Percentiles rank a stretch among this genome's conserved stretches.
Evolutionary conservation across 2,329 filamentous ascomycete genomes (phyloP).

Genomic region (Aspergillus japonicus): DNA sequence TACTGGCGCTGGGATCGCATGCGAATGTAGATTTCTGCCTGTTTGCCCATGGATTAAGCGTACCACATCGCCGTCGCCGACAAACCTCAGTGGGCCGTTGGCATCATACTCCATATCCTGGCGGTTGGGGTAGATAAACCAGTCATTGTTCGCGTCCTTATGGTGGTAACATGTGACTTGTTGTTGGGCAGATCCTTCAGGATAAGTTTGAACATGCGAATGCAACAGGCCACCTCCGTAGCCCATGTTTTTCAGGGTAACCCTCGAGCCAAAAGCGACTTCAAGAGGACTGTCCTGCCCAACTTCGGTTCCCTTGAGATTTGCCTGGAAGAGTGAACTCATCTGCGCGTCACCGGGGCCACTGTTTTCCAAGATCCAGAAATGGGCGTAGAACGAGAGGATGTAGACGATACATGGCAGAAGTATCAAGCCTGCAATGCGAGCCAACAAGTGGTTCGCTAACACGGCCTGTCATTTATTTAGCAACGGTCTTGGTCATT

Average conservation of each 20-base stretch:
- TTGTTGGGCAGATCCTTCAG: conserved; percentile 89
- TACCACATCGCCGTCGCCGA: conserved; percentile 74
- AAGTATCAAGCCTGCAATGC: conserved; percentile 82
- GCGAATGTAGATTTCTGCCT: conserved; percentile 94
- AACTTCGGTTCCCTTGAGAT: conserved; percentile 88
- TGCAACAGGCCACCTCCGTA: conserved; percentile 95
- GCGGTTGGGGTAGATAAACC: conserved; percentile 97
- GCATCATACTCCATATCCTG: conserved; percentile 69
- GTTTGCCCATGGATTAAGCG: conserved; percentile 93
- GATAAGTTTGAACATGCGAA: conserved; percentile 94
- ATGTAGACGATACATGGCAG: conserved; percentile 90
- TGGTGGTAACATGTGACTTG: conserved; percentile 99
- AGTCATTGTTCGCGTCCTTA: conserved; percentile 99
- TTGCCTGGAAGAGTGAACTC: conserved; percentile 98
- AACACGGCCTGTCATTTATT: conserved; percentile 57
- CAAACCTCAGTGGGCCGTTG: conserved; percentile 68
- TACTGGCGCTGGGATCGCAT: conserved; percentile 82
- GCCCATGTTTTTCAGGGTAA: conserved; percentile 98
- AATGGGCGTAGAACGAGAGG: conserved; percentile 93
- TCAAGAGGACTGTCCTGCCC: conserved; percentile 93
- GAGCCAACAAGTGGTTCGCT: conserved; percentile 73
- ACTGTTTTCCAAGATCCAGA: conserved; percentile 86
- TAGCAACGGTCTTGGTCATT: conserved; percentile 19
- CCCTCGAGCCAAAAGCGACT: conserved; percentile 81
- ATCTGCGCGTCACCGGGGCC: conserved; percentile 99